Base-by-base conservation (phyloP, 129 eudicot genomes). In the Flaveria trinervia region DNA sequence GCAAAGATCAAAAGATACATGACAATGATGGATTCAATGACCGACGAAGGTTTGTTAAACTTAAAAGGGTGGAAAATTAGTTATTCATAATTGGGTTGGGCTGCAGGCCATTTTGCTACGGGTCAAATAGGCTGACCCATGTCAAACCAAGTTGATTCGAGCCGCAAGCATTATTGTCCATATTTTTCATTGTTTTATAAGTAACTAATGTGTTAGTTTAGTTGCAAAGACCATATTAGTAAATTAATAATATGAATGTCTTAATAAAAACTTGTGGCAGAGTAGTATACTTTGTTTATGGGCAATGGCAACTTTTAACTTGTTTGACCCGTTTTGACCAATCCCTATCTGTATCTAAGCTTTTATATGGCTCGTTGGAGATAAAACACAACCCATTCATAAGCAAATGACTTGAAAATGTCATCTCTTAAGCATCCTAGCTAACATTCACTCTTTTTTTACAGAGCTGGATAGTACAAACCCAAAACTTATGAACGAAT, bases 21-120 rank as follows among this genome's bases (percentile, higher is more conserved):
- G 99, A 91, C 97, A 22, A 95, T 95, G 94, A 95, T 95, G 99
- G 99, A 95, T 68, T 95, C 97, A 14, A 95, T 95, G 99, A 95
- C 97, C 23, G 80, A 95, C 46, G 99, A 91, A 87, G 99, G 99
- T 81, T 76, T 66, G 89, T 83, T 74, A 16, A 23, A 23, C 55
- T 77, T 22, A 7, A 30, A 23, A 52, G 14, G 61, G 9, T 18
- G 11, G 61, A 2, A 16, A 54, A 17, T 54, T 54, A 2, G 60
- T 36, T 36, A 22, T 54, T n/a, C 11, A 22, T 61, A 22, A 20
- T 44, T 7, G 7, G 65, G 26, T 23, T 59, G 59, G 56, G 60
- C 60, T 54, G 60, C 60, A 12, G 60, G 1, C 18, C 11, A 17
- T 54, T 54, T 54, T 44, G 60, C 2, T 54, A 54, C 10, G 55